phyloP scores from a whole-genome alignment of 208 protist species.

The Trypanosoma lewisi region DNA sequence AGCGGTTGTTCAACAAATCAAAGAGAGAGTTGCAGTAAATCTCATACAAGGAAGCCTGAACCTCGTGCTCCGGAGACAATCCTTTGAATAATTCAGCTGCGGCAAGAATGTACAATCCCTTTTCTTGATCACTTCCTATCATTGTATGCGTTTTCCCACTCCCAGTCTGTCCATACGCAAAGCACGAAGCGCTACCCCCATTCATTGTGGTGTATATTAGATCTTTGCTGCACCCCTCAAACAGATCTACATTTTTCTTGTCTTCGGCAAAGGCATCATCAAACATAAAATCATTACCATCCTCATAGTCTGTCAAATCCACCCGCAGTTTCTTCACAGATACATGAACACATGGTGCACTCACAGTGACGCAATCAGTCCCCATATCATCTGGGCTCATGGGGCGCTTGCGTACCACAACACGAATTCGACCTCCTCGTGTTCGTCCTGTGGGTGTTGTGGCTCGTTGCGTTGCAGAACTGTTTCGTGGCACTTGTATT shows the following conservation, averaged over 20 bases:
- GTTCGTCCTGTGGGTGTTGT: slow-evolving; percentile 13
- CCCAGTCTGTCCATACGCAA: slow-evolving; percentile 93
- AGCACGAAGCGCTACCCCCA: slow-evolving; percentile 94
- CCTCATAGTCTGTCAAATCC: slow-evolving; percentile 94
- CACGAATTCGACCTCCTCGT: slow-evolving; percentile 69
- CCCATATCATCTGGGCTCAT: slow-evolving; percentile 43
- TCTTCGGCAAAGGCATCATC: slow-evolving; percentile 89
- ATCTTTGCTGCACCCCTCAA: slow-evolving; percentile 64
- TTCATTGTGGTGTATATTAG: slow-evolving; percentile 87
- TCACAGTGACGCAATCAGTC: slow-evolving; percentile 51
- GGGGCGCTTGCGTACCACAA: slow-evolving; percentile 88
- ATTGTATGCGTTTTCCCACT: slow-evolving; percentile 79
- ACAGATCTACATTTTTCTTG: slow-evolving; percentile 82
- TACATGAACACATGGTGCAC: slow-evolving; percentile 45
- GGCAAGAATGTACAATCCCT: slow-evolving; percentile 91
- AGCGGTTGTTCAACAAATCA: slow-evolving; percentile 91
- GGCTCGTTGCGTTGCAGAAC: background rate
- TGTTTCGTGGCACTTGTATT: background rate
- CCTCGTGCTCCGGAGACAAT: slow-evolving; percentile 35
- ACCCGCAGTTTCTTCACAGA: slow-evolving; percentile 83
- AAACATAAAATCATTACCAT: slow-evolving; percentile 93
- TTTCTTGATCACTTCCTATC: slow-evolving; percentile 47
- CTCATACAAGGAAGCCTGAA: slow-evolving; percentile 91
- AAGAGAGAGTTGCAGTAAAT: slow-evolving; percentile 96
- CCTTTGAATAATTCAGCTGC: slow-evolving; percentile 88